Percentiles rank a stretch among this genome's conserved stretches.
Conservation (phyloP, 768 basidiomycete species). For the Pisolithus marmoratus region DNA sequence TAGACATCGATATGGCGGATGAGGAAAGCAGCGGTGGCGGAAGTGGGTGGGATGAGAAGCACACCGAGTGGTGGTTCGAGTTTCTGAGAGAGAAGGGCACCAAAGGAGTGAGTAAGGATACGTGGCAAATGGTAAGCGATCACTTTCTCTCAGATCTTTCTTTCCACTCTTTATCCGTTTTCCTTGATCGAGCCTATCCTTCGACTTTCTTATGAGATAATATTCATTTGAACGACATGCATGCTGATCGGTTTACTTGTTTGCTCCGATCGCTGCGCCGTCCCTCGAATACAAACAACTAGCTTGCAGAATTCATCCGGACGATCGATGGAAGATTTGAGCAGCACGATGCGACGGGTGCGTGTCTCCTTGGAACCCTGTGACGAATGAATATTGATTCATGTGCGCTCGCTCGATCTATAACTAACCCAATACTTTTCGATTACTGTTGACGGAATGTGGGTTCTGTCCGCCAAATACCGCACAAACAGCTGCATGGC, state of each 20-base stretch:
- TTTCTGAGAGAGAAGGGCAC: slow-evolving; percentile 58
- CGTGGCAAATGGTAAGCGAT: slow-evolving; percentile 71
- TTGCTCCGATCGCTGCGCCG: not conserved
- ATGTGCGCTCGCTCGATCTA: no score
- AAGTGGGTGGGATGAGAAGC: slow-evolving; percentile 61
- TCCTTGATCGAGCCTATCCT: not conserved
- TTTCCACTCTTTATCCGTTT: slow-evolving; percentile 4
- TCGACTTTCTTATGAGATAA: no score
- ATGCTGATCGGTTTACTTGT: not conserved
- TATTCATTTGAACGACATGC: no score
- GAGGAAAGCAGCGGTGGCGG: slow-evolving; percentile 23
- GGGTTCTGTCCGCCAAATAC: not conserved
- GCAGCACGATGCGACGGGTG: slow-evolving; percentile 75
- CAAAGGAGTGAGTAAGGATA: slow-evolving; percentile 84
- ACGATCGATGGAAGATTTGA: slow-evolving; percentile 67
- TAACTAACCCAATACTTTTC: no score
- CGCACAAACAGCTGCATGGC: slow-evolving; percentile 65
- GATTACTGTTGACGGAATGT: not conserved
- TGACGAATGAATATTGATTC: not conserved
- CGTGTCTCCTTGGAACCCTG: slow-evolving; percentile 8
- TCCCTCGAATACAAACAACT: not conserved
- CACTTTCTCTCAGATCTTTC: not conserved
- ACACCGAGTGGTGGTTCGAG: slow-evolving; percentile 74
- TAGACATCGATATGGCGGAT: not conserved
- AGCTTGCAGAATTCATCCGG: slow-evolving; percentile 80